Base-by-base conservation (phyloP, 2,329 filamentous ascomycete genomes). In the Teratosphaeria pseudoeucalypti region DNA sequence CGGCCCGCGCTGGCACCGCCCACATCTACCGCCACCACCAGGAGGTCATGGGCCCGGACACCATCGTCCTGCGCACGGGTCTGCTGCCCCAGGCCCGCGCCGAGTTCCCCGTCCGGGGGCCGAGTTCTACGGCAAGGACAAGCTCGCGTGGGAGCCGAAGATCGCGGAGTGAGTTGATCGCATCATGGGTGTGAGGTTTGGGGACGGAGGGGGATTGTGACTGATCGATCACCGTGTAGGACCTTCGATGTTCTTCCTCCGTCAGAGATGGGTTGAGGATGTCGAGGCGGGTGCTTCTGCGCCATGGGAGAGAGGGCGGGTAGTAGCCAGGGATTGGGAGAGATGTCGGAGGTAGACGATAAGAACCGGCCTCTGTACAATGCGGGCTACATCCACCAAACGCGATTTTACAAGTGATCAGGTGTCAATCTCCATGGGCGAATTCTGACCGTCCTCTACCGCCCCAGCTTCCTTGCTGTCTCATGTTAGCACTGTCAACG, bases 21-120 rank as follows among this genome's bases (percentile, higher is more conserved):
- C 80, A 82, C 67, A 74, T 79, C 34, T 83, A 83, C 70, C 81
- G 83, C 70, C 79, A 82, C 70, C 79, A 82, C 65, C 81, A 82
- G 47, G 75, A 77, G 52, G 76, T 78, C 55, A 73, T 81, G 63
- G 78, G 79, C 59, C 70, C 73, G 3, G 78, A 82, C 65, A 81
- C 73, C 55, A 78, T 82, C 61, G 73, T 83, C 58, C 72, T 81
- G 6, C 77, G 81, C 56, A 84, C 80, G 3, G 77, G 73, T 1
- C 65, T 82, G 52, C 68, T 83, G 16, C 62, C 69, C 12, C 73
- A 81, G 54, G 76, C 74, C 1, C 68, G 74, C 54, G 75, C 77
- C 66, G 73, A 75, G 27, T 80, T 82, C 66, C 69, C 76, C 62
- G 77, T 80, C 39, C 74, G 71, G 10, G 71, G 11, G 79, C 79